Evolutionary conservation across 2,329 filamentous ascomycete species (phyloP), one percentile per base, ranked within the genome.

Genomic region (Colletotrichum destructivum): DNA sequence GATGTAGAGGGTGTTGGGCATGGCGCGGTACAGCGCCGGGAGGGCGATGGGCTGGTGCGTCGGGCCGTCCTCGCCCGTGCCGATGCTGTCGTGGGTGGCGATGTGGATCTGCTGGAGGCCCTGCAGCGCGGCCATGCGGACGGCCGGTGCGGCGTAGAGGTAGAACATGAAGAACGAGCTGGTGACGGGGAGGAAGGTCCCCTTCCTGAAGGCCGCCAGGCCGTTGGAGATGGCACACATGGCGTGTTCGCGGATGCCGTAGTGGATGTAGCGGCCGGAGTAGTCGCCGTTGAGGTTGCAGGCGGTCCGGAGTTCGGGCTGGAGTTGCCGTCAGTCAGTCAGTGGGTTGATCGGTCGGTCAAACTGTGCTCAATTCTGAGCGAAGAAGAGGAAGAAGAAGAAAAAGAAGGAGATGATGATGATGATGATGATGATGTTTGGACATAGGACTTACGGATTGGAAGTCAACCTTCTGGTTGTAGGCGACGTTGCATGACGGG

Each of bases 131-230:
- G 59, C 66, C 66, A 69, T 69, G 51, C 66, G 70, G 31, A 73
- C 70, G 23, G 73, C 70, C 35, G 62, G 65, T 1, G 68, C 65
- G 35, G 74, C 75, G 62, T 84, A 83, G 2, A 88, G 79, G 74
- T 90, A 90, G 79, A 91, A 91, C 87, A 91, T 90, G 81, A 90
- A 90, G 80, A 91, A 91, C 3, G 84, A 85, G 0, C 86, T 86
- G 1, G 89, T 91, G 46, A 90, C 79, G 0, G 88, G 89, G 9
- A 91, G 79, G 74, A 90, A 85, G 0, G 88, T 89, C 35, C 84
- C 85, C 44, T 83, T 86, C 66, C 82, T 81, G 71, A 84, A 91
- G 1, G 90, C 90, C 0, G 89, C 88, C 3, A 91, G 78, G 4
- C 89, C 90, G 76, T 89, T 89, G 6, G 85, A 84, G 26, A 89